phyloP scores from a whole-genome alignment of 306 rosid genomes.

The Vachellia collinsii region DNA sequence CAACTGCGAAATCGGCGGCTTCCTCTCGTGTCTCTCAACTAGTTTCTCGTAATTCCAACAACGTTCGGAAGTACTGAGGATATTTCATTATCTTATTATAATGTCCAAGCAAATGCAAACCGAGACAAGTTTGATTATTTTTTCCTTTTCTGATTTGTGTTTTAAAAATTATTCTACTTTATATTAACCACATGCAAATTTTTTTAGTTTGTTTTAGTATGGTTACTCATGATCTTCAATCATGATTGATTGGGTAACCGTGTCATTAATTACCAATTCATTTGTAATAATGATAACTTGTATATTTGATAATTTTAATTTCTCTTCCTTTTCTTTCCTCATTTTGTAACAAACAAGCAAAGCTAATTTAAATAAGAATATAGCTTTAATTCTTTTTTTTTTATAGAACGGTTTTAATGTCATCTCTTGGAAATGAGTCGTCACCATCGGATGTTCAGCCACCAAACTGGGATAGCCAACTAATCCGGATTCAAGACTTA shows the following conservation, averaged over 20 bases:
- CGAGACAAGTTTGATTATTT: background rate
- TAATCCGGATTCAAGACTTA: too few species aligned
- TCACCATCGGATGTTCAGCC: too few species aligned
- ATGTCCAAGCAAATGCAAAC: background rate
- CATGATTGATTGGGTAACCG: background rate
- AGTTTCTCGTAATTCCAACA: background rate
- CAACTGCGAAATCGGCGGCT: background rate
- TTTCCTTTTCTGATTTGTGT: background rate
- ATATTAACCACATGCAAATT: background rate
- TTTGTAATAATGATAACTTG: background rate
- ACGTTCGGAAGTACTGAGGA: constrained; percentile 24
- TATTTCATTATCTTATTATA: background rate
- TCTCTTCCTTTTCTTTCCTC: background rate
- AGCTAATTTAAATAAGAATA: background rate
- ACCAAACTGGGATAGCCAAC: too few species aligned
- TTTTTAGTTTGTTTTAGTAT: background rate
- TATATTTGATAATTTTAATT: background rate
- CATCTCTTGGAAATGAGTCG: too few species aligned
- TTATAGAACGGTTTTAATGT: too few species aligned
- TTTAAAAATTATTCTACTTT: too few species aligned
- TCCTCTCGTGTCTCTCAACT: background rate
- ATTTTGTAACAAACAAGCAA: background rate
- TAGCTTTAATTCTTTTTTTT: too few species aligned
- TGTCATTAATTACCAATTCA: background rate
- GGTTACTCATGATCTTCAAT: background rate